phyloP scores from a whole-genome alignment of 257 asterid species.

The Petrea volubilis region DNA sequence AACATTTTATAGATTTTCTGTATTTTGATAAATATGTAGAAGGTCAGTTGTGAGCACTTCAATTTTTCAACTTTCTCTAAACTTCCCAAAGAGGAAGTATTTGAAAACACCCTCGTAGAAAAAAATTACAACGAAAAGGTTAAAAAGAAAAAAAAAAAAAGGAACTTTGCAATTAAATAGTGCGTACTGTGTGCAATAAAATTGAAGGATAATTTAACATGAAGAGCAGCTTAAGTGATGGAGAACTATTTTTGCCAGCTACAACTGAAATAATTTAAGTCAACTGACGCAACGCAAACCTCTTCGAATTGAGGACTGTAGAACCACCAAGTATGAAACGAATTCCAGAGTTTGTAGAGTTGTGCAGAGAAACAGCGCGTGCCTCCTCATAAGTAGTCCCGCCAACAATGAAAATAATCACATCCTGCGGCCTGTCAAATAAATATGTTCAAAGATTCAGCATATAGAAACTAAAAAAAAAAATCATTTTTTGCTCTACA shows the following conservation, averaged over 20 bases:
- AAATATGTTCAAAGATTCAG: conserved; percentile 13
- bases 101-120: no score
- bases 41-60: no score
- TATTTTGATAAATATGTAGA: no score
- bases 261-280: not conserved
- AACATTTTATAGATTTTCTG: no score
- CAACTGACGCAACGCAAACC: conserved; percentile 41
- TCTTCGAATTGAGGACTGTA: conserved; percentile 78
- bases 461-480: not conserved
- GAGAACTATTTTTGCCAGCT: not conserved
- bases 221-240: not conserved
- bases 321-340: conserved; percentile 98
- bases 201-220: not conserved
- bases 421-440: conserved; percentile 82
- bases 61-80: no score
- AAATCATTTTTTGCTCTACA: no score
- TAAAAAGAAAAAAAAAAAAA: no score
- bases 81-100: no score
- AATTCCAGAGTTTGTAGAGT: conserved; percentile 77
- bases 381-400: conserved; percentile 99
- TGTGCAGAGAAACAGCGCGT: conserved; percentile 77
- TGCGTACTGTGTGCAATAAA: not conserved
- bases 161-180: not conserved
- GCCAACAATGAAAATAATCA: conserved; percentile 82
- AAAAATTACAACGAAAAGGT: no score